phyloP scores from a whole-genome alignment of 352 stramenopile genomes.

The Phytophthora pluvialis region DNA sequence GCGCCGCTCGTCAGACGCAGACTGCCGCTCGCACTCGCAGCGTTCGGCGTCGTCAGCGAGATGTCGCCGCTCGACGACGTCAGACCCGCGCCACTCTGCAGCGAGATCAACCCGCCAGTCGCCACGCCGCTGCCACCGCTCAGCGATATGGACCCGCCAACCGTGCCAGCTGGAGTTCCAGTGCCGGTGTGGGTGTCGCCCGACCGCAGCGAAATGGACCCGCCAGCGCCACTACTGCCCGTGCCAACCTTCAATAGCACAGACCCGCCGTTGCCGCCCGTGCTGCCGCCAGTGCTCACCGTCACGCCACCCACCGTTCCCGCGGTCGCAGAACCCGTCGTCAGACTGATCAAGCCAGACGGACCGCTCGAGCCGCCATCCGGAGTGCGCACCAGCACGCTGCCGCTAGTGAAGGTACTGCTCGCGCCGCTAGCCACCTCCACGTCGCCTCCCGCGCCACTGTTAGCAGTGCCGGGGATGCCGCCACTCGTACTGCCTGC shows the following conservation, averaged over 20 bases:
- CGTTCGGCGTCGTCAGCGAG: constrained; percentile 28
- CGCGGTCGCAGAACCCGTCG: constrained; percentile 4
- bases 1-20: constrained; percentile 21
- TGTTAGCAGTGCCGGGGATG: constrained; percentile 1
- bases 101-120: constrained; percentile 21
- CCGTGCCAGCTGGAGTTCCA: too few species aligned
- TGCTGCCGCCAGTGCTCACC: constrained; percentile 17
- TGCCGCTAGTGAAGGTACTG: constrained; percentile 6
- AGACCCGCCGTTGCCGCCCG: constrained; percentile 30
- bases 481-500: constrained; percentile 2
- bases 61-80: constrained; percentile 26
- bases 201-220: constrained; percentile 22
- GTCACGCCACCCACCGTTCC: constrained; percentile 15
- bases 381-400: constrained; percentile 6
- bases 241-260: constrained; percentile 27
- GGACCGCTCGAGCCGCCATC: constrained; percentile 8
- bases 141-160: constrained; percentile 11
- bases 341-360: constrained; percentile 21
- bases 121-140: constrained; percentile 19
- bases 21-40: constrained; percentile 16
- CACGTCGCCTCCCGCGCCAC: constrained; percentile 46
- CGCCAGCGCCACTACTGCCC: constrained; percentile 19
- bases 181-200: constrained; percentile 6
- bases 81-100: constrained; percentile 27
- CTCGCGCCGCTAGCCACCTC: constrained; percentile 41